Evolutionary conservation across 73 alveolate species (phyloP).

Genomic region (Urostyla sp.): DNA sequence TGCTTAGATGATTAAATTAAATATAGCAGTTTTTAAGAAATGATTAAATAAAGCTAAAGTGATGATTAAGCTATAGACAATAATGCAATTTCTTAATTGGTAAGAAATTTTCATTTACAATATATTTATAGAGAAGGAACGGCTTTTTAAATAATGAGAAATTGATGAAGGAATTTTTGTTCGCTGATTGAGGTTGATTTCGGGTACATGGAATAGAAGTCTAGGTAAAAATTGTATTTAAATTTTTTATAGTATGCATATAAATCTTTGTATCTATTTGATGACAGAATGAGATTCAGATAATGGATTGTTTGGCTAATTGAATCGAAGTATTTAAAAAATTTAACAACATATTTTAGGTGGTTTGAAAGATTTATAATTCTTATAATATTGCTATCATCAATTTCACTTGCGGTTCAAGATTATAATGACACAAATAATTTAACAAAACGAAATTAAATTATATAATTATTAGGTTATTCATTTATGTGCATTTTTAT

Average conservation of each 20-base stretch:
- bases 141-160: no score
- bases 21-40: no score
- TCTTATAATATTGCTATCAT: slow-evolving; percentile 34
- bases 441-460: not conserved
- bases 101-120: no score
- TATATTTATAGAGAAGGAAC: no score
- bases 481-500: slow-evolving; percentile 64
- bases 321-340: slow-evolving; percentile 9
- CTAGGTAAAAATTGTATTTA: not conserved
- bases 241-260: slow-evolving; percentile 9
- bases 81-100: no score
- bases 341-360: not conserved
- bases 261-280: not conserved
- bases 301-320: not conserved
- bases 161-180: no score
- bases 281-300: not conserved
- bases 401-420: slow-evolving; percentile 24
- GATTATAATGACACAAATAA: slow-evolving; percentile 43
- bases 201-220: no score
- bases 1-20: no score
- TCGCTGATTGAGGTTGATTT: no score
- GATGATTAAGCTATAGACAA: no score
- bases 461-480: slow-evolving; percentile 5
- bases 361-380: slow-evolving; percentile 74
- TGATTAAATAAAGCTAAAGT: no score